Conservation (phyloP, 129 eudicot species). For the Lonicera japonica region DNA sequence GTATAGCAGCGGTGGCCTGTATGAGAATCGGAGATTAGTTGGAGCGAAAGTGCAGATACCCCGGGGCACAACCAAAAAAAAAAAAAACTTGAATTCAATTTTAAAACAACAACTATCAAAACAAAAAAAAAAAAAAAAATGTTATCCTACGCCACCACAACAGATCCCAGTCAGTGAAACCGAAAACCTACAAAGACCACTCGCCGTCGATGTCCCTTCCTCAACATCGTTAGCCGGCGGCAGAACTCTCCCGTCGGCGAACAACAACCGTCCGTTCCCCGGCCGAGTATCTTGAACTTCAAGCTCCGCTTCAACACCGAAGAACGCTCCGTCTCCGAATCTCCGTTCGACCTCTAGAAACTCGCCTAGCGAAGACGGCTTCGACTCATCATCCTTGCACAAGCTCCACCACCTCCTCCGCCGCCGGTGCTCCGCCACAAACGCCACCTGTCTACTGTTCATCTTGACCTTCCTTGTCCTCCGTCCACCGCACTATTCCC, state of each 20-base stretch:
- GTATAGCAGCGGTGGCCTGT: too few relatives aligned
- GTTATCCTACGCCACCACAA: conserved; percentile 23
- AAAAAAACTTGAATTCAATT: too few relatives aligned
- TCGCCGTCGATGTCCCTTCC: conserved; percentile 27
- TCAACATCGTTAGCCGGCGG: conserved; percentile 42
- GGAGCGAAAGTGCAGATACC: too few relatives aligned
- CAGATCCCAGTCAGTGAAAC: conserved; percentile 53
- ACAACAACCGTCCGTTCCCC: conserved; percentile 38
- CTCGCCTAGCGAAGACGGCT: conserved; percentile 66
- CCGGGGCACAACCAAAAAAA: too few relatives aligned
- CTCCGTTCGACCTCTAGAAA: conserved; percentile 77
- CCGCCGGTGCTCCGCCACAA: conserved; percentile 13
- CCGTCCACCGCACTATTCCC: conserved; percentile 12
- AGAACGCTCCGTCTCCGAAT: conserved; percentile 49
- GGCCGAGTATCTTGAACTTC: conserved; percentile 18
- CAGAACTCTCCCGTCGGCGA: conserved; percentile 80
- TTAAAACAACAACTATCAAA: too few relatives aligned
- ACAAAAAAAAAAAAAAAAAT: too few relatives aligned
- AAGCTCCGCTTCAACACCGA: conserved; percentile 19
- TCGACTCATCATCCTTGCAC: conserved; percentile 47
- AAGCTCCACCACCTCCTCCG: conserved; percentile 57
- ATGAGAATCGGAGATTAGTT: too few relatives aligned
- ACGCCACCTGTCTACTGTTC: background rate
- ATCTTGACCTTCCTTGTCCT: conserved; percentile 16
- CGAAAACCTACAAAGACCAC: conserved; percentile 40